A percentile compares a stretch with the other conserved stretches of the same genome.
Evolutionary conservation across 345 rosid species (phyloP).

Genomic region (Rubroshorea leprosula): DNA sequence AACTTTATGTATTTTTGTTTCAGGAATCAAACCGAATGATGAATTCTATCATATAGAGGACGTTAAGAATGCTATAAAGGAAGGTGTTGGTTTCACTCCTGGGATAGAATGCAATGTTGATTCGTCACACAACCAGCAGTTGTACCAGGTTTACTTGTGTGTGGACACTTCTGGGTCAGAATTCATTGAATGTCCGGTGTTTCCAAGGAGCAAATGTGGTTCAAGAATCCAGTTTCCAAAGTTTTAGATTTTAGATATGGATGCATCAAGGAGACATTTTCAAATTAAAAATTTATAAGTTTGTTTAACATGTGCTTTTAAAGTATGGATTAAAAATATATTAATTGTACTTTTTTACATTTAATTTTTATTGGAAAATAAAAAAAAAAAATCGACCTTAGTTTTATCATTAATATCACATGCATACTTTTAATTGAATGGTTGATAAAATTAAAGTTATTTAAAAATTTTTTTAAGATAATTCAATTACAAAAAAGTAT

Average conservation of each 20-base stretch:
- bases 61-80: conserved; percentile 43
- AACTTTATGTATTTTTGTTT: not conserved
- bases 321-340: no score
- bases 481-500: no score
- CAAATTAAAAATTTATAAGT: no score
- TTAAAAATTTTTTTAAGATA: no score
- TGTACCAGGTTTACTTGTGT: conserved; percentile 52
- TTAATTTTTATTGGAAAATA: no score
- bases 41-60: conserved; percentile 35
- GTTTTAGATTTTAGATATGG: conserved; percentile 42
- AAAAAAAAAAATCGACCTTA: no score
- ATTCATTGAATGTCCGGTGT: conserved; percentile 56
- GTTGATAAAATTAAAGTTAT: no score
- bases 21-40: conserved; percentile 59
- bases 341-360: no score
- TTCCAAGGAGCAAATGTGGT: conserved; percentile 38
- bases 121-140: conserved; percentile 38
- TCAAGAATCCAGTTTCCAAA: conserved; percentile 51
- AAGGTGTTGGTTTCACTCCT: conserved; percentile 40
- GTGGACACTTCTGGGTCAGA: conserved; percentile 63
- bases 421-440: no score
- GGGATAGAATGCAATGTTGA: conserved; percentile 64
- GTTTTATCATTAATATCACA: no score
- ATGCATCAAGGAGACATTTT: no score
- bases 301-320: no score